Evolutionary conservation across 495 filamentous ascomycete genomes (phyloP), one percentile per base, ranked within the genome.

Genomic region (Rusavskia elegans): DNA sequence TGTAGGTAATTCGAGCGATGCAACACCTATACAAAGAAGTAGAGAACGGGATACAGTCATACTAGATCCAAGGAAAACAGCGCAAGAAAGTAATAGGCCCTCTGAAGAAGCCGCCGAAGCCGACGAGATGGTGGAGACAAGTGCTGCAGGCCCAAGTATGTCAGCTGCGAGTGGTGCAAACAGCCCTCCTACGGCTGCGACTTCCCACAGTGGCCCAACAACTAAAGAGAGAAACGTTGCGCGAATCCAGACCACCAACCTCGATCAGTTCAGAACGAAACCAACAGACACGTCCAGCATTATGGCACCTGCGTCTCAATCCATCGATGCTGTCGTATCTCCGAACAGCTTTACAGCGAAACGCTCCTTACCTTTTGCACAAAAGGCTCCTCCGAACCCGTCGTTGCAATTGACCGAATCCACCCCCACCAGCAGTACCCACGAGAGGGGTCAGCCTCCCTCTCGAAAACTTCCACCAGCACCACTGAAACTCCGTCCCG

Each of bases 381-480:
- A 32, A 21, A 60, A 58, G 41, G 19, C 42, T 44, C 51, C 53
- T 29, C 48, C 45, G 7, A 48, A 50, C 40, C 55, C 58, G 27
- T 36, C 55, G 42, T 32, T 60, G 29, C 37, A 50, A 30, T 35
- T 55, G 35, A 58, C 46, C 9, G 55, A 58, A 40, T 58, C 60
- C 9, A 60, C 55, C 27, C 53, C 55, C 21, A 27, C 29, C 11
- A 52, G 55, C 25, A 55, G 51, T 23, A 54, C 56, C 41, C 40
- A 23, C 32, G 58, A 63, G 42, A 55, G 58, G 45, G 56, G 68
- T 17, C 72, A 77, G 19, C 73, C 78, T 10, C 78, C 81, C 10
- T 75, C 72, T 51, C 79, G 88, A 52, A 95, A 92, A 66, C 74
- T 83, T 21, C 89, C 89, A 7, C 89, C 89, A 30, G 83, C 87